These are phyloP conservation scores for Moelleriella libera DNA, from an alignment of 2,329 filamentous ascomycete genomes.

Conservation along the genomic window DNA sequence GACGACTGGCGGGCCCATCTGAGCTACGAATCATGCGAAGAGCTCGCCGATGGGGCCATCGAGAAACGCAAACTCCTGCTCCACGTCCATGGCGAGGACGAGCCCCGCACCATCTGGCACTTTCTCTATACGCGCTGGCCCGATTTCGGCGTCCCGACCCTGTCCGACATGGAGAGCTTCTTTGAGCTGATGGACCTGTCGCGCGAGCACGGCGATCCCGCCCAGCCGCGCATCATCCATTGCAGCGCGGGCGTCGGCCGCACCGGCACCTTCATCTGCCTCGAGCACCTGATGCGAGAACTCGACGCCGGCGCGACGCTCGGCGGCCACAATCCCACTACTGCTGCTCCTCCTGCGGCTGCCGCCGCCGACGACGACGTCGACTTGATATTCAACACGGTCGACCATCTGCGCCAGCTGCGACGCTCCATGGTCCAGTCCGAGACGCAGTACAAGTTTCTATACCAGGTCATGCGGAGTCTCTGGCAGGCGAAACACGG, in stretches of 20 bases:
- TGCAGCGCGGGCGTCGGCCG: conserved; percentile 89
- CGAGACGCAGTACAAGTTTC: conserved; percentile 68
- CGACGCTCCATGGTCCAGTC: conserved; percentile 93
- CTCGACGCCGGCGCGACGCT: conserved; percentile 64
- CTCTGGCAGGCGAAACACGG: conserved; percentile 56
- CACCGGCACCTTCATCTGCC: conserved; percentile 86
- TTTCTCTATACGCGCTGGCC: conserved; percentile 81
- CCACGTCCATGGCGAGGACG: conserved; percentile 29
- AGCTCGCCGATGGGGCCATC: conserved; percentile 39
- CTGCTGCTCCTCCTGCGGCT: no score
- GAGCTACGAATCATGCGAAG: conserved; percentile 48
- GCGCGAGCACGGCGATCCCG: conserved; percentile 36
- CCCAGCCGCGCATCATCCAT: conserved; percentile 62
- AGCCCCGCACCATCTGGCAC: conserved; percentile 58
- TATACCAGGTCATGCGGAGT: conserved; percentile 75
- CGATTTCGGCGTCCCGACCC: conserved; percentile 70
- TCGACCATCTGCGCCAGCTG: conserved; percentile 72
- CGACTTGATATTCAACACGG: conserved; percentile 63
- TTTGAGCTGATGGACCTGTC: conserved; percentile 57
- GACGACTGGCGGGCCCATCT: conserved; percentile 57
- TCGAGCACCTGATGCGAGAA: conserved; percentile 83
- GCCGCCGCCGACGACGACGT: conserved; percentile 33
- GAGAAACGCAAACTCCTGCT: conserved; percentile 63
- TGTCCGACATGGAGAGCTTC: conserved; percentile 53
- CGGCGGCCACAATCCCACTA: no score